Conservation (phyloP, 1,284 basidiomycete genomes). For the Rhodotorula sp. region DNA sequence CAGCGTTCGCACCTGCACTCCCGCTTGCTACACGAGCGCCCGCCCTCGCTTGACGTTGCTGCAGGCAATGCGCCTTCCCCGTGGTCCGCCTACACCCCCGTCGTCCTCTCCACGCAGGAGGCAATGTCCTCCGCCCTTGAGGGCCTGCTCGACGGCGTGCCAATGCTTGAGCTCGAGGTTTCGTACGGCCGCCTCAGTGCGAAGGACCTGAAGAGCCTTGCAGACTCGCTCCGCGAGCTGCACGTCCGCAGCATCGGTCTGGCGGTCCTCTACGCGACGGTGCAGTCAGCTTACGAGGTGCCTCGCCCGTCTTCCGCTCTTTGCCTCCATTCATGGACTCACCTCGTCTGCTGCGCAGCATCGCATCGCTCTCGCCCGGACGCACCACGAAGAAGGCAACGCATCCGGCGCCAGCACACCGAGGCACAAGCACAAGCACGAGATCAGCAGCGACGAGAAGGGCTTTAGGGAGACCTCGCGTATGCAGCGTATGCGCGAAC, state of each 20-base stretch:
- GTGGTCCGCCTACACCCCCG: slow-evolving; percentile 45
- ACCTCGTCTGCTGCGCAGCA: not conserved
- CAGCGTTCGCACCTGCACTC: slow-evolving; percentile 50
- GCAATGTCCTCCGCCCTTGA: slow-evolving; percentile 43
- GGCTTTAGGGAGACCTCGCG: slow-evolving; percentile 11
- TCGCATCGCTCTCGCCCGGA: not conserved
- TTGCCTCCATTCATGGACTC: not conserved
- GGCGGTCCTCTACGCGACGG: slow-evolving; percentile 19
- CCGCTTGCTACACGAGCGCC: slow-evolving; percentile 45
- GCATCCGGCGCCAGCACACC: not conserved
- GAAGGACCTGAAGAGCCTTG: slow-evolving; percentile 50
- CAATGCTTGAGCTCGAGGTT: slow-evolving; percentile 54
- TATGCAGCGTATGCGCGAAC: slow-evolving; percentile 18
- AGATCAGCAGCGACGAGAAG: not conserved
- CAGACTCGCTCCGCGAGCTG: slow-evolving; percentile 49
- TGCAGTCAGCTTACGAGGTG: slow-evolving; percentile 16
- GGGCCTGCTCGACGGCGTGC: slow-evolving; percentile 46
- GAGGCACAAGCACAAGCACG: not conserved
- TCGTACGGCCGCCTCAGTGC: slow-evolving; percentile 53
- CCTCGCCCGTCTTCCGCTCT: not conserved
- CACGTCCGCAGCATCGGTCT: slow-evolving; percentile 40
- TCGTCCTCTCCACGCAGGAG: slow-evolving; percentile 42
- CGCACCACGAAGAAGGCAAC: not conserved
- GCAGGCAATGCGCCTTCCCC: slow-evolving; percentile 2
- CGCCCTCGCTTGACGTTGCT: slow-evolving; percentile 24